phyloP scores from a whole-genome alignment of 2,329 filamentous ascomycete genomes.

The Aspergillus luchuensis region DNA sequence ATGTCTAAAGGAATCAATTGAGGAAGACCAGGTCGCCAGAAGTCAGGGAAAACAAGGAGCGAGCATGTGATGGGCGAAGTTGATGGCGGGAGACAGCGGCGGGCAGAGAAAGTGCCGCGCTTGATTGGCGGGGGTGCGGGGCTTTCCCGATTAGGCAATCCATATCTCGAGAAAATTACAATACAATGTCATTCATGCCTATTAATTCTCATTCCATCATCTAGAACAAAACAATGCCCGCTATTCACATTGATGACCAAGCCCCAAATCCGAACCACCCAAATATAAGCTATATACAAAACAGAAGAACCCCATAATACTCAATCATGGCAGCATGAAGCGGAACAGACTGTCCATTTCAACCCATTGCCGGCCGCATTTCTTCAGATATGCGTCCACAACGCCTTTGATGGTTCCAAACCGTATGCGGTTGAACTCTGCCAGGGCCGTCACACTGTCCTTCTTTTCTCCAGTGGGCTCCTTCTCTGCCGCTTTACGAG shows the following conservation, averaged over 20 bases:
- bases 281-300: slow-evolving; percentile 27
- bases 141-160: neutral
- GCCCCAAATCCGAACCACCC: slow-evolving; percentile 10
- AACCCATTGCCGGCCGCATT: slow-evolving; percentile 89
- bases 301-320: slow-evolving; percentile 19
- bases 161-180: neutral
- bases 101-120: neutral
- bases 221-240: slow-evolving; percentile 12
- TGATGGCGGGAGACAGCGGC: neutral
- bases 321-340: slow-evolving; percentile 48
- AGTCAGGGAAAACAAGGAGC: neutral
- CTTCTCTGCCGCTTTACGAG: slow-evolving; percentile 57
- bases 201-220: slow-evolving; percentile 16
- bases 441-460: slow-evolving; percentile 70
- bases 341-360: slow-evolving; percentile 88
- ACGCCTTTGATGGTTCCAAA: slow-evolving; percentile 76
- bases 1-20: neutral
- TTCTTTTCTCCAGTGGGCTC: slow-evolving; percentile 56
- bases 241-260: slow-evolving; percentile 14
- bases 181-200: slow-evolving; percentile 13
- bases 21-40: neutral
- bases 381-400: slow-evolving; percentile 81
- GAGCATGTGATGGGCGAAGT: neutral
- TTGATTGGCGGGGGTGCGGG: slow-evolving; percentile 20
- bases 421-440: slow-evolving; percentile 76